A percentile compares a stretch with the other conserved stretches of the same genome.
phyloP scores from a whole-genome alignment of 805 yeast species.

The Saturnispora sekii region DNA sequence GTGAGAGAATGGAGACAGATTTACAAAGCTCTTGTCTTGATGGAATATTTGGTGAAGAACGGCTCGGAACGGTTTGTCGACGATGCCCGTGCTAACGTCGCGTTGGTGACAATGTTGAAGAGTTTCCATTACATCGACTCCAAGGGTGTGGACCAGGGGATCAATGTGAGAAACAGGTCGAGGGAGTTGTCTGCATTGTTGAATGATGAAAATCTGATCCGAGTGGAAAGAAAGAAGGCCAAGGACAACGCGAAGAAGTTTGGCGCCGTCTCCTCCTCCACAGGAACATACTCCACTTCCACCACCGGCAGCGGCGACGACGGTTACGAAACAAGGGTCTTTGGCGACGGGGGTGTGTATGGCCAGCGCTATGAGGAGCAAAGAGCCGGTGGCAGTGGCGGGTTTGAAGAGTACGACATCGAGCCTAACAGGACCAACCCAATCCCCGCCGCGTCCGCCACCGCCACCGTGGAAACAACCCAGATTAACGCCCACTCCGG shows the following conservation, averaged over 20 bases:
- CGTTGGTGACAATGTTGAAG: conserved; percentile 66
- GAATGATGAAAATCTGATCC: conserved; percentile 64
- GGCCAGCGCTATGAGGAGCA: conserved; percentile 56
- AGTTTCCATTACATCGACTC: conserved; percentile 91
- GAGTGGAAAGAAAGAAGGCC: conserved; percentile 87
- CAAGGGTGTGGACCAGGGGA: conserved; percentile 92
- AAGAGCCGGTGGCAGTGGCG: conserved; percentile 32
- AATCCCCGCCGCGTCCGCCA: no score
- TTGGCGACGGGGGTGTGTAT: conserved; percentile 64
- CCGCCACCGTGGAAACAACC: conserved; percentile 24
- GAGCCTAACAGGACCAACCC: conserved; percentile 28
- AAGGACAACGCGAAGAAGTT: conserved; percentile 75
- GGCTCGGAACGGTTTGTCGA: conserved; percentile 95
- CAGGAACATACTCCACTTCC: conserved; percentile 20
- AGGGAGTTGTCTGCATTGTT: conserved; percentile 63
- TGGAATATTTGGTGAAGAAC: conserved; percentile 83
- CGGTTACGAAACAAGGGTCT: conserved; percentile 40
- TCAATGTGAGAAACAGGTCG: conserved; percentile 87
- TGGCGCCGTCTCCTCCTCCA: conserved; percentile 47
- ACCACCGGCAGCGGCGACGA: conserved; percentile 27
- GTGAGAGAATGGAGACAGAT: conserved; percentile 98
- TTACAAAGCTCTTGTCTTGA: conserved; percentile 83
- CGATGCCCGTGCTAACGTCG: conserved; percentile 75
- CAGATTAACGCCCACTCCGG: conserved; percentile 33
- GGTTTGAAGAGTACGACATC: conserved; percentile 56